Evolutionary conservation across 1,284 basidiomycete species (phyloP), one percentile per base, ranked within the genome.

Genomic region (Leccinum pachyderme): DNA sequence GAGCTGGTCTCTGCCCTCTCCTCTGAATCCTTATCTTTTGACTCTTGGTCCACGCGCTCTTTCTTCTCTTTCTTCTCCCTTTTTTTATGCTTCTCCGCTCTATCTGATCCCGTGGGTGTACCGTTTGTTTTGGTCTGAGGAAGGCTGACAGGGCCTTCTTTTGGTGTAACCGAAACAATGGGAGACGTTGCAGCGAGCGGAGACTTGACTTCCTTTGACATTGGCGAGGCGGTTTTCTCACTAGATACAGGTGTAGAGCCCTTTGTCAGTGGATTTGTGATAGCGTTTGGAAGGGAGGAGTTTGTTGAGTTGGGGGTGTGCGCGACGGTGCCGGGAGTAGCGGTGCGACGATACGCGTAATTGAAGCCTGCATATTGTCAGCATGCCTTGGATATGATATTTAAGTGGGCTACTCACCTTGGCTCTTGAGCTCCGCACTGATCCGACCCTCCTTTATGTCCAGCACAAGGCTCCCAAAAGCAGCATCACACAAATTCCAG

Each of bases 401-500:
- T 46, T 15, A 25, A 51, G 37, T 8, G 46, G 47, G 32, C 13
- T 48, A 67, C 78, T 52, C 56, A 88, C 95, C 96, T 79, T 95
- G 92, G 64, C 89, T 91, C 72, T 91, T 94, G 62, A 95, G 81
- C 71, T 98, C 95, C 0, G 91, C 89, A 57, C 91, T 93, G 44
- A 99, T 85, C 44, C 96, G 80, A 2, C 95, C 95, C 58, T 98
- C 95, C 61, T 87, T 88, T 64, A 99, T 77, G 61, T 96, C 93
- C 47, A 99, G 76, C 1, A 98, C 76, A 41, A 99, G 81, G 15
- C 84, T 86, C 2, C 96, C 97, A 61, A 91, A 96, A 1, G 92
- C 89, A 7, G 95, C 96, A 67, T 99, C 96, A 56, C 95, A 94
- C 41, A 97, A 75, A 66, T 96, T 95, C 95, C 95, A 98, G 73